Percentiles rank a stretch among this genome's conserved stretches.
Evolutionary conservation across 257 asterid species (phyloP).

Genomic region (Fraxinus americana): DNA sequence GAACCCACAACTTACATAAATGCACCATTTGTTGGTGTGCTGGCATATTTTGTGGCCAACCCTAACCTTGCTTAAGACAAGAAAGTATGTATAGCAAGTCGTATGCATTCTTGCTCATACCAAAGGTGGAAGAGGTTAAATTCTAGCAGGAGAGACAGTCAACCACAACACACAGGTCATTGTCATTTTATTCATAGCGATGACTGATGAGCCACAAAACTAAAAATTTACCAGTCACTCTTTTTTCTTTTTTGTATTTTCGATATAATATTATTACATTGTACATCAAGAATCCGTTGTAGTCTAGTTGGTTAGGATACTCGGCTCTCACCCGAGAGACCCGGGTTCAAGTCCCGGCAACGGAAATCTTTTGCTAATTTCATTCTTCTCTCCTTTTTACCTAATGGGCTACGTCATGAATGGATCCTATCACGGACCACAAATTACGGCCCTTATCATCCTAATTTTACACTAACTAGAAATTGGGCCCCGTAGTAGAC

Average conservation of each 20-base stretch:
- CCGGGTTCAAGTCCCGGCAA: constrained; percentile 98
- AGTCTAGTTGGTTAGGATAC: constrained; percentile 98
- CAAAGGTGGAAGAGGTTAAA: constrained; percentile 71
- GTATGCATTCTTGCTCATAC: constrained; percentile 43
- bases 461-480: neutral
- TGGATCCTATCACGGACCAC: neutral
- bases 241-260: no score
- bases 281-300: constrained; percentile 51
- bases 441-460: neutral
- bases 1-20: constrained; percentile 95
- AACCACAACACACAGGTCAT: neutral
- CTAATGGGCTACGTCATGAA: neutral
- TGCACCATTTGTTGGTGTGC: constrained; percentile 91
- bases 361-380: constrained; percentile 41
- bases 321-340: constrained; percentile 99
- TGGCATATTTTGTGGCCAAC: constrained; percentile 73
- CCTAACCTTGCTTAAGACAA: constrained; percentile 45
- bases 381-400: neutral
- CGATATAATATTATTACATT: no score
- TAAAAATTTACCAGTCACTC: no score
- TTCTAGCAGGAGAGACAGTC: neutral
- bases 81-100: constrained; percentile 10
- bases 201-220: no score
- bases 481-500: no score
- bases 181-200: no score